These are phyloP conservation scores for Picocystis sp. DNA, from an alignment of 163 green algal genomes.

Conservation along the genomic window DNA sequence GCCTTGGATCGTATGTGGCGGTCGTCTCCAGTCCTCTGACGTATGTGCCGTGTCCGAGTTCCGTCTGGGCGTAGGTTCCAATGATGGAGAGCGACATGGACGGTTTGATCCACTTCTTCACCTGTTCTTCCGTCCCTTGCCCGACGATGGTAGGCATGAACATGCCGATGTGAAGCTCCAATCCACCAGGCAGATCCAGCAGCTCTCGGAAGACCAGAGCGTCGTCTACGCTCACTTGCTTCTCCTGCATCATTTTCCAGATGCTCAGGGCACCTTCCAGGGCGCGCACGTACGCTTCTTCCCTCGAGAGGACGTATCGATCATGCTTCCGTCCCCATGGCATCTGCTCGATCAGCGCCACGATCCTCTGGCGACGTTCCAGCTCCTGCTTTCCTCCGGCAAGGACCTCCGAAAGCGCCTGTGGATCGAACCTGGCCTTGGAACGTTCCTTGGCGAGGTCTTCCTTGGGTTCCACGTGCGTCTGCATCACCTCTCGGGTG, in stretches of 20 bases:
- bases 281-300: conserved; percentile 58
- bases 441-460: conserved; percentile 47
- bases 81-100: conserved; percentile 41
- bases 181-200: conserved; percentile 56
- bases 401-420: conserved; percentile 39
- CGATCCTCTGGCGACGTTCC: conserved; percentile 37
- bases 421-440: conserved; percentile 38
- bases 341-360: conserved; percentile 29
- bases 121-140: conserved; percentile 65
- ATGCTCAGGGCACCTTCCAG: conserved; percentile 50
- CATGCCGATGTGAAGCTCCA: conserved; percentile 90
- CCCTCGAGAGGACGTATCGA: conserved; percentile 50
- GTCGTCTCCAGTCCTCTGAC: conserved; percentile 86
- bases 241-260: conserved; percentile 53
- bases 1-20: conserved; percentile 60
- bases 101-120: conserved; percentile 58
- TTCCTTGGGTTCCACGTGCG: conserved; percentile 34
- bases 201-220: conserved; percentile 50
- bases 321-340: conserved; percentile 55
- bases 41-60: conserved; percentile 86
- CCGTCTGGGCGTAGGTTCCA: conserved; percentile 80
- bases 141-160: conserved; percentile 78
- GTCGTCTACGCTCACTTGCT: conserved; percentile 54
- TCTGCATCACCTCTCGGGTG: conserved; percentile 24
- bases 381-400: conserved; percentile 51